These are phyloP conservation scores for Nemophila menziesii DNA, from an alignment of 257 asterid genomes.

Conservation along the genomic window DNA sequence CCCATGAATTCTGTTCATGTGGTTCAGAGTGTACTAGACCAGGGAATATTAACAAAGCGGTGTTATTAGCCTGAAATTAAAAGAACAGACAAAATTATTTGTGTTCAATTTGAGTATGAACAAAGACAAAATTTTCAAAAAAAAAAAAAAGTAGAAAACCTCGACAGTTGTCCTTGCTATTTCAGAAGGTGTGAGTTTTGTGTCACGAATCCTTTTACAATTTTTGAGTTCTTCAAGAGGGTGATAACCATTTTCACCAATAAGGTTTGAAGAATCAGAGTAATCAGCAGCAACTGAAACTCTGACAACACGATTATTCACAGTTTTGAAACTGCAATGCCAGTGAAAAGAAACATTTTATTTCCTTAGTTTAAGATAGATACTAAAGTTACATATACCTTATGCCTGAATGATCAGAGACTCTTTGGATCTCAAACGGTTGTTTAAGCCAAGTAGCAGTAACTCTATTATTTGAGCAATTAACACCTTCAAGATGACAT, in stretches of 20 bases:
- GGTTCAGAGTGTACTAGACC: constrained; percentile 58
- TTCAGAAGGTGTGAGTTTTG: constrained; percentile 58
- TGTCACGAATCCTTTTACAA: constrained; percentile 29
- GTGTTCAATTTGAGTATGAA: background rate
- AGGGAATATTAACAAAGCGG: constrained; percentile 52
- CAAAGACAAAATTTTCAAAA: background rate
- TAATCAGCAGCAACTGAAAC: constrained; percentile 73
- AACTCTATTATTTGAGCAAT: constrained; percentile 39
- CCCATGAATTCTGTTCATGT: constrained; percentile 65
- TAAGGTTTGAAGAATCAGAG: constrained; percentile 52
- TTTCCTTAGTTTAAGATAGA: no score
- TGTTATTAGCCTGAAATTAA: constrained; percentile 41
- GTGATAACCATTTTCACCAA: constrained; percentile 43
- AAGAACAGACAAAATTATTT: constrained; percentile 7
- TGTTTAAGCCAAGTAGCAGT: constrained; percentile 31
- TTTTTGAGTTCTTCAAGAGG: constrained; percentile 71
- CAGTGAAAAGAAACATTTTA: no score
- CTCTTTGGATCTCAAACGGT: constrained; percentile 32
- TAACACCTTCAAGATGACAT: constrained; percentile 41
- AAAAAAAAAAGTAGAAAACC: constrained; percentile 34
- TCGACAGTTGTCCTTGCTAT: constrained; percentile 67
- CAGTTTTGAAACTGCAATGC: constrained; percentile 27
- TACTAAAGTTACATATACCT: no score
- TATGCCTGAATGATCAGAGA: constrained; percentile 34
- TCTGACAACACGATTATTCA: constrained; percentile 33